Evolutionary conservation across 2,329 filamentous ascomycete genomes (phyloP).

Genomic region (Acrocalymma vagum): DNA sequence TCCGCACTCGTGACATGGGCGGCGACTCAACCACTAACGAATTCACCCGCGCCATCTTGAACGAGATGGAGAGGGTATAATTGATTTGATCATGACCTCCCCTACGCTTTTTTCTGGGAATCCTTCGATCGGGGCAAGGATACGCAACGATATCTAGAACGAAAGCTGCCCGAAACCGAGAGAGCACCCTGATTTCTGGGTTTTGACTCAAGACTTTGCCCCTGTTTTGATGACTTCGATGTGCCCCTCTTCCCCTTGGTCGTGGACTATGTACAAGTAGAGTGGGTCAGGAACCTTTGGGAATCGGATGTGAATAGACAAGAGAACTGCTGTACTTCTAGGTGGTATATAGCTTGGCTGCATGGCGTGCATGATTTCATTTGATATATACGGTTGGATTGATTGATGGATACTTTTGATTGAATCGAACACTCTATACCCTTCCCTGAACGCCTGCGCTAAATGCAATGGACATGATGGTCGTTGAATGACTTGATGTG

Average conservation of each 20-base stretch:
- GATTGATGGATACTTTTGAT: no score
- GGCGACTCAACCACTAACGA: conserved; percentile 88
- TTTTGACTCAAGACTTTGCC: conserved; percentile 5
- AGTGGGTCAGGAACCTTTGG: no score
- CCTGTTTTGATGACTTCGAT: conserved; percentile 32
- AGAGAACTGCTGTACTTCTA: conserved; percentile 53
- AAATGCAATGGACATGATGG: conserved; percentile 2
- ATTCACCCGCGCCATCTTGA: conserved; percentile 92
- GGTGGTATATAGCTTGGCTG: conserved; percentile 51
- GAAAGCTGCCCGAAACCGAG: conserved; percentile 14
- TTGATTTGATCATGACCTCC: conserved; percentile 15
- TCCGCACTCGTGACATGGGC: conserved; percentile 95
- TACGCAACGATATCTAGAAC: conserved; percentile 25
- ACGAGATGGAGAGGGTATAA: conserved; percentile 83
- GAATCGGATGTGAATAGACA: conserved; percentile 46
- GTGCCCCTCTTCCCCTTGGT: no score
- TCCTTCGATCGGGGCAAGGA: no score
- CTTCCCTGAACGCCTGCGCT: no score
- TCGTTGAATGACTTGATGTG: conserved; percentile 3
- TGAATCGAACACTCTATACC: no score
- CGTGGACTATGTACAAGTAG: conserved; percentile 43
- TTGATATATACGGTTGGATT: no score
- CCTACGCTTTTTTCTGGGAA: no score
- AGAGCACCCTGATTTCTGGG: conserved; percentile 12
- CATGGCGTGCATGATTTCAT: conserved; percentile 45